phyloP scores from a whole-genome alignment of 345 rosid genomes.

The Jatropha curcas region DNA sequence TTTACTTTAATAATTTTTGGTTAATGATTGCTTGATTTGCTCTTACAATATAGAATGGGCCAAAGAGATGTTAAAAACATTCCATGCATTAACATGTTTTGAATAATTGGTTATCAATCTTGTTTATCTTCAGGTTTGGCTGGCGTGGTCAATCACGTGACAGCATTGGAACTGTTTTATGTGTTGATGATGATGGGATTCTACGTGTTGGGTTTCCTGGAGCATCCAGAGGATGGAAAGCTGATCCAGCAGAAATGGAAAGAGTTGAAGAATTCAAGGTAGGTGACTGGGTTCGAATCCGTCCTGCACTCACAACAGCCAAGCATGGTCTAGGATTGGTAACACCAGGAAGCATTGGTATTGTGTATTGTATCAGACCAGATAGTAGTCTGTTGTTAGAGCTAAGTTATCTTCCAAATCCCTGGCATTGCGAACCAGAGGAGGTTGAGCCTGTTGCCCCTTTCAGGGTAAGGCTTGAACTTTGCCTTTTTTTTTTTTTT shows the following conservation, averaged over 20 bases:
- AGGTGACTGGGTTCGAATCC: constrained; percentile 98
- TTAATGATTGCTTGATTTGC: no score
- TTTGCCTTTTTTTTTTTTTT: background rate
- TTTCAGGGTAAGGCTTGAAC: constrained; percentile 56
- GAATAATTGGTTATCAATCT: constrained; percentile 2
- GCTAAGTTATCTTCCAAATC: constrained; percentile 83
- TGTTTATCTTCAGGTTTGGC: constrained; percentile 68
- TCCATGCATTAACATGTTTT: background rate
- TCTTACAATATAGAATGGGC: no score
- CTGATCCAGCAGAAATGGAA: constrained; percentile 99
- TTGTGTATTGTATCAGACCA: constrained; percentile 89
- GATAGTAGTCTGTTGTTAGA: constrained; percentile 90
- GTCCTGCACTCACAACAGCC: constrained; percentile 84
- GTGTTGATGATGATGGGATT: constrained; percentile 99
- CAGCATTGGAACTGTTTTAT: constrained; percentile 90
- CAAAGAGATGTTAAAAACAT: no score
- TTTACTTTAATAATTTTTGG: no score
- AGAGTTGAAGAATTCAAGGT: constrained; percentile 99
- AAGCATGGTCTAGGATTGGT: constrained; percentile 95
- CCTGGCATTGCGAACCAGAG: constrained; percentile 98
- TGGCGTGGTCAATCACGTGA: constrained; percentile 94
- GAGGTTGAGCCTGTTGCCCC: constrained; percentile 91
- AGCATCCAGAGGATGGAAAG: constrained; percentile 99
- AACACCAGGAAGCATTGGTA: constrained; percentile 95
- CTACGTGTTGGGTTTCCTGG: constrained; percentile 99